phyloP scores from a whole-genome alignment of 306 rosid genomes.

The Trifolium fragiferum region DNA sequence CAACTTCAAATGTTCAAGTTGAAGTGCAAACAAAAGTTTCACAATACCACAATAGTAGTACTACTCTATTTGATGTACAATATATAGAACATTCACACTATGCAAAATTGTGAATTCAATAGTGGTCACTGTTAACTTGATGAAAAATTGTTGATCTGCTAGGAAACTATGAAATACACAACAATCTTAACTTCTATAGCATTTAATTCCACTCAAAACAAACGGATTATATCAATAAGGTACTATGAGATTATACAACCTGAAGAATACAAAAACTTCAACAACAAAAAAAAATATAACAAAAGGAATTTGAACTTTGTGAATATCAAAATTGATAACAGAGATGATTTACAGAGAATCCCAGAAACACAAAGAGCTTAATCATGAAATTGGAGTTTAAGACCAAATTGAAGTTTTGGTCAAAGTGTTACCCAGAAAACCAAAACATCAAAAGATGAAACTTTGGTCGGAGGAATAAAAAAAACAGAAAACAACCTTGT shows the following conservation, averaged over 20 bases:
- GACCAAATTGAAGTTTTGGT: neutral
- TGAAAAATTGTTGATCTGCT: neutral
- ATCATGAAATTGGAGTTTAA: neutral
- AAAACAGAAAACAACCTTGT: conserved; percentile 18
- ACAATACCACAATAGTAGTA: neutral
- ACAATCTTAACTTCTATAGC: neutral
- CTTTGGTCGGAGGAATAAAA: conserved; percentile 12
- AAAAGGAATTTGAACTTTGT: conserved; percentile 27
- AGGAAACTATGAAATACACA: neutral
- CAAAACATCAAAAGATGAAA: conserved; percentile 3
- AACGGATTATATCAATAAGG: conserved; percentile 20
- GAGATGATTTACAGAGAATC: conserved; percentile 26
- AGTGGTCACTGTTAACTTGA: neutral
- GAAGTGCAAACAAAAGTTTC: conserved; percentile 23
- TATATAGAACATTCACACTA: conserved; percentile 10
- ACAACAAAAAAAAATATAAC: neutral
- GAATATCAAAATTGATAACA: conserved; percentile 31
- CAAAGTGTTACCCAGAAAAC: neutral
- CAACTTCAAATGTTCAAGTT: conserved; percentile 28
- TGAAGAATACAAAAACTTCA: conserved; percentile 4
- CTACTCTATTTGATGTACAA: conserved; percentile 27
- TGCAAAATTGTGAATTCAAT: conserved; percentile 21
- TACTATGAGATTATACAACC: conserved; percentile 13
- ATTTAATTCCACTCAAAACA: conserved; percentile 16
- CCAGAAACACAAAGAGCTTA: conserved; percentile 40